Evolutionary conservation across 2,329 filamentous ascomycete genomes (phyloP).

Genomic region (Alternaria incomplexa): DNA sequence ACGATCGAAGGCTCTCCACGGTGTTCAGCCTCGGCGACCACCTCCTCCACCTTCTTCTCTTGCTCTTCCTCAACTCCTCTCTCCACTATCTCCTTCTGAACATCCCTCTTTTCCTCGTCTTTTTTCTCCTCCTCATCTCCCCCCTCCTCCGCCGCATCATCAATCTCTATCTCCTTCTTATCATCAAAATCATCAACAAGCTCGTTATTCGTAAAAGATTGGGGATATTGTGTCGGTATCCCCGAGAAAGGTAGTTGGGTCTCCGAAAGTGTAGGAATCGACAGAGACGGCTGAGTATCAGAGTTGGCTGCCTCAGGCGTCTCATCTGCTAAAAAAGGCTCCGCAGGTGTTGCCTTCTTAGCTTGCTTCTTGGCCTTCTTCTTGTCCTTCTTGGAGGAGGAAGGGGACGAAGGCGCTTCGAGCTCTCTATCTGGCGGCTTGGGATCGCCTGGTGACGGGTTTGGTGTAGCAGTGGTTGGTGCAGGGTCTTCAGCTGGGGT

Average conservation of each 20-base stretch:
- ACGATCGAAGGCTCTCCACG: conserved; percentile 15
- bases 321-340: conserved; percentile 43
- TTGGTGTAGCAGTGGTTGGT: neutral
- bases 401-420: conserved; percentile 8
- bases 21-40: neutral
- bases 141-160: conserved; percentile 5
- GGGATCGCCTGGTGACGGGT: conserved; percentile 1
- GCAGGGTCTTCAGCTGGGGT: conserved; percentile 1
- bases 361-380: conserved; percentile 33
- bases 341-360: conserved; percentile 31
- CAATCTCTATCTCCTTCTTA: conserved; percentile 3
- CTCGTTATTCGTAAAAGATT: conserved; percentile 28
- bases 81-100: neutral
- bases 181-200: conserved; percentile 26
- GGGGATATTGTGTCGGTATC: conserved; percentile 39
- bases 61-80: neutral
- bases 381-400: conserved; percentile 29
- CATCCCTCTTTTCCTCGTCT: neutral
- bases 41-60: neutral
- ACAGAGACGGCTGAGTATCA: conserved; percentile 41
- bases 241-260: conserved; percentile 36
- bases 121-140: neutral
- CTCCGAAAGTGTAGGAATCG: conserved; percentile 36
- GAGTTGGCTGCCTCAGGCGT: conserved; percentile 41
- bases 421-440: conserved; percentile 14